Evolutionary conservation across 176 grass and related monocot genomes (phyloP), one percentile per base, ranked within the genome.

Genomic region (Carex pumila): DNA sequence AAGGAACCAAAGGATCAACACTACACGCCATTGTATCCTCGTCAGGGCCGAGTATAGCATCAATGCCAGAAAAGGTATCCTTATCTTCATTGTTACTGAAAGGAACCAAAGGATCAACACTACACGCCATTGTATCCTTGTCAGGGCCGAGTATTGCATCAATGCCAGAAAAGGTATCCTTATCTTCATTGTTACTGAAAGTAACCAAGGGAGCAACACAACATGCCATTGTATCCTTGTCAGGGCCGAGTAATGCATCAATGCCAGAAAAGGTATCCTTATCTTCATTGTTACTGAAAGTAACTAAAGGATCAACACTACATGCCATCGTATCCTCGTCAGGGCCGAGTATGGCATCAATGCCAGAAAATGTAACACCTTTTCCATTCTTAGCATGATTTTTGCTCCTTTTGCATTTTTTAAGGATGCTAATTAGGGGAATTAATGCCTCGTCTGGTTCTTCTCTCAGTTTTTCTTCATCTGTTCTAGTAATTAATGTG

Each of bases 361-460:
- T 8, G 3, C 57, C 60, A 1, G 79, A 81, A 64, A 81, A 64
- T 1, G 58, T 64, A 22, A 81, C 60, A 25, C 55, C 58, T 81
- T 81, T 81, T 47, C 57, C 57, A 25, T 81, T 65, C 13, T 45
- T 64, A 14, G 9, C 9, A 81, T 7, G 19, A 62, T 41, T 64
- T 29, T 32, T 53, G 18, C 65, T 81, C 53, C 18, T 81, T 63
- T 47, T 61, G 32, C 60, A 62, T 64, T 49, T 81, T 63, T 49
- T 81, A 22, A 81, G 34, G 34, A 81, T 81, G 17, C 60, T 81
- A 63, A 81, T 81, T 64, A 81, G 41, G 36, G 79, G 79, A 63
- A 81, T 61, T 19, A 62, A 18, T 2, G 2, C 52, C 52, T 81
- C 79, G 5, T 81, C 79, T 22, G 58, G 39, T 29, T 81, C 75